phyloP scores from a whole-genome alignment of 192 early-diverging fungal genomes.

The Coemansia sp. region DNA sequence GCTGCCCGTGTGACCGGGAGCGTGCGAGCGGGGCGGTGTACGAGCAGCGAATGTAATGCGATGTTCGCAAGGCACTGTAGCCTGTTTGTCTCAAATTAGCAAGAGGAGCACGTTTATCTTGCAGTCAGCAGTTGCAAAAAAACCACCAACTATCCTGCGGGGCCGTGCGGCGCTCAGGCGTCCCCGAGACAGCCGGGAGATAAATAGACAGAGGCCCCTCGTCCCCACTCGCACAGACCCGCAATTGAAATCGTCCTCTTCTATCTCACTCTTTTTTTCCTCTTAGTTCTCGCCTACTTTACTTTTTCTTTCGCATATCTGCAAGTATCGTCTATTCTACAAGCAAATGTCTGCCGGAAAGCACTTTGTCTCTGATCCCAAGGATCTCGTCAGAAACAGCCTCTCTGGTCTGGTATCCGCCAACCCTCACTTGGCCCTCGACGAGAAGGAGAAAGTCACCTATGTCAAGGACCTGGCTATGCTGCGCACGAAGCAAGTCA shows the following conservation, averaged over 20 bases:
- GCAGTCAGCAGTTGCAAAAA: background rate
- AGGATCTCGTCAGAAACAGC: conserved; percentile 63
- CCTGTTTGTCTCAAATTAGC: background rate
- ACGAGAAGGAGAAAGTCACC: conserved; percentile 65
- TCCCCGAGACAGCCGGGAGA: background rate
- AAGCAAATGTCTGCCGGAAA: conserved; percentile 40
- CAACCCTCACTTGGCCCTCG: conserved; percentile 60
- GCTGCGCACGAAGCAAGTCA: conserved; percentile 62
- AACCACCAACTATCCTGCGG: background rate
- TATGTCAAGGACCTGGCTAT: conserved; percentile 57
- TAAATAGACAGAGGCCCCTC: background rate
- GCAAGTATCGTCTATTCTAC: background rate
- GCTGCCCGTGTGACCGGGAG: background rate
- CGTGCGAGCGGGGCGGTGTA: background rate
- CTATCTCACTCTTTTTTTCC: background rate
- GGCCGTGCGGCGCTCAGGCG: background rate
- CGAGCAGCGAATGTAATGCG: background rate
- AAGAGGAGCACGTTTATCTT: background rate
- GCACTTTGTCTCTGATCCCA: conserved; percentile 61
- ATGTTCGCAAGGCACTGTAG: background rate
- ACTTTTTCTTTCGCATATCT: background rate
- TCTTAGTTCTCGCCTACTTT: background rate
- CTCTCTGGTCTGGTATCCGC: conserved; percentile 59
- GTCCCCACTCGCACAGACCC: background rate
- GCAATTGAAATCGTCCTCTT: background rate